Conservation (phyloP, 2,329 filamentous ascomycete genomes). For the Aureobasidium sp. region DNA sequence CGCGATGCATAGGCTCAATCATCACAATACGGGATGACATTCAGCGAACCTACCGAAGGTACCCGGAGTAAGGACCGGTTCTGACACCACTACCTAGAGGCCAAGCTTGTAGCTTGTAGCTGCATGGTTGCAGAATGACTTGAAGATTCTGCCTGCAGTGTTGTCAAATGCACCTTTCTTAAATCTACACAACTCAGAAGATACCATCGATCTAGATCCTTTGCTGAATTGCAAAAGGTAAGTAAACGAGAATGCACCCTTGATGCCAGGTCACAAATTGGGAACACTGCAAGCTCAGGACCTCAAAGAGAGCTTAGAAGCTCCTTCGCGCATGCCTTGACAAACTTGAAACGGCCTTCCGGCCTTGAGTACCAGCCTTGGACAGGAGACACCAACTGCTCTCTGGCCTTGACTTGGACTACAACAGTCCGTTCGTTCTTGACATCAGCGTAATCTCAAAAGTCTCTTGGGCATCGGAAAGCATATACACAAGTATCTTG, state of each 20-base stretch:
- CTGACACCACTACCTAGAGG: neutral
- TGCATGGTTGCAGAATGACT: neutral
- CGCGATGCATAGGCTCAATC: neutral
- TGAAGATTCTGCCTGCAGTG: no score
- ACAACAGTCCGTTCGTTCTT: neutral
- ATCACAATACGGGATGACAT: neutral
- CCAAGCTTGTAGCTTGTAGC: neutral
- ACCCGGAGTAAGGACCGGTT: neutral
- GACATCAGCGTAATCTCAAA: neutral
- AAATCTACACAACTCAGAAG: no score
- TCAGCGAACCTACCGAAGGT: neutral
- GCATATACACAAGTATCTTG: neutral
- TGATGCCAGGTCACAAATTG: neutral
- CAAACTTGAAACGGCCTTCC: no score
- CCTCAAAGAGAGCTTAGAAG: neutral
- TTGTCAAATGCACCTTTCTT: no score
- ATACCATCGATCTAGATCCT: no score
- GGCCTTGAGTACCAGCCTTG: no score
- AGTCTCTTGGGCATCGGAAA: neutral
- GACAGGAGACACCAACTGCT: neutral
- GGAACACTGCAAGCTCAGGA: neutral
- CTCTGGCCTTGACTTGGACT: neutral
- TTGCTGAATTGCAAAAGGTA: neutral
- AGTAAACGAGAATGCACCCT: neutral
- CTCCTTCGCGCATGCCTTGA: neutral